Evolutionary conservation across 2,329 filamentous ascomycete species (phyloP), one percentile per base, ranked within the genome.

Genomic region (Fusarium sp.): DNA sequence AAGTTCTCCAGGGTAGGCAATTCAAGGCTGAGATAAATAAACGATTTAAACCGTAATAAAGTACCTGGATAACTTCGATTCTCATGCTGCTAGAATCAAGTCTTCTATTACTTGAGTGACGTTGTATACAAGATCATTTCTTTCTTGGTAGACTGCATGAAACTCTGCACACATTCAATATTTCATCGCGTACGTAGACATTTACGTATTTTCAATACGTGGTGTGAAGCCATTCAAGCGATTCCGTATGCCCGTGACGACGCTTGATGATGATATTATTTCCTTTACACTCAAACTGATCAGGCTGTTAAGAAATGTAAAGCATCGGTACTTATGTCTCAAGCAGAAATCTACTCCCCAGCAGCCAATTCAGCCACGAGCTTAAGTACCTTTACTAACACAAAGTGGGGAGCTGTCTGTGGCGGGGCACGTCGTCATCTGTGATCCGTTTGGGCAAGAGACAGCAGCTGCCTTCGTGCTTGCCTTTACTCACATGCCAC

Each of bases 381-480:
- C 10, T 26, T n/a, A 64, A 49, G 69, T 69, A 72, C 62, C 53
- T 8, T 50, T 55, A 26, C 51, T 68, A 70, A 65, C 36, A 56
- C 37, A 36, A 40, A 26, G 64, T 44, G 56, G 62, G 55, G 42
- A 56, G 55, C 33, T 56, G 28, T 16, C 23, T 53, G 70, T 71
- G 70, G 70, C 70, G 70, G 70, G 70, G 70, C 64, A 72, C 67
- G 70, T 72, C 70, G 70, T 72, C 70, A 72, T 72, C 70, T 49
- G 57, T 69, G 57, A 49, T 68, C 64, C 54, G 41, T 70, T 70
- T 62, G 49, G 68, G 68, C 44, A 69, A 61, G 67, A 62, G 51
- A 68, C 57, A 65, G 28, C 54, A 50, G 42, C 62, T 57, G 52
- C 37, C 34, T 44, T 38, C 33, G n/a, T n/a, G n/a, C n/a, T 4